Evolutionary conservation across 2,329 filamentous ascomycete genomes (phyloP).

Genomic region (Fusarium sp.): DNA sequence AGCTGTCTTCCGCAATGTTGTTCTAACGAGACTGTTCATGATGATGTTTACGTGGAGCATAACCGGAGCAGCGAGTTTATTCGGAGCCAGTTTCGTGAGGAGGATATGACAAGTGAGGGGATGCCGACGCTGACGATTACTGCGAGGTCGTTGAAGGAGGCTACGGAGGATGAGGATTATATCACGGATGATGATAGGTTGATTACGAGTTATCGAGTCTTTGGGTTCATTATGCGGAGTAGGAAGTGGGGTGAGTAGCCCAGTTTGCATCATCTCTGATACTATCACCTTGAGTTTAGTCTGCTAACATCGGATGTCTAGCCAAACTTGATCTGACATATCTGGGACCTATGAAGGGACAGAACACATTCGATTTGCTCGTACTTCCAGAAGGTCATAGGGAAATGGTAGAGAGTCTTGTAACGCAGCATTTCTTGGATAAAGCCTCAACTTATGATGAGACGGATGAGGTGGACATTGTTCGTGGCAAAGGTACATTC

Average conservation of each 20-base stretch:
- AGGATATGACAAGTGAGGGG: background rate
- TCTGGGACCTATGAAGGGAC: background rate
- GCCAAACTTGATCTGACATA: background rate
- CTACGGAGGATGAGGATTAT: background rate
- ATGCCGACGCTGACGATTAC: background rate
- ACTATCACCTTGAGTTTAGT: too few relatives aligned
- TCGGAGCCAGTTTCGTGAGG: background rate
- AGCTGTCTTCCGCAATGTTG: background rate
- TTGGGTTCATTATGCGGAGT: background rate
- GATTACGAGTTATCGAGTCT: background rate
- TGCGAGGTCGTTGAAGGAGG: background rate
- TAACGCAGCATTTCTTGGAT: background rate
- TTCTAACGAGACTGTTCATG: background rate
- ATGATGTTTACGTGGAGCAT: background rate
- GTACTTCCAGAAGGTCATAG: accelerated
- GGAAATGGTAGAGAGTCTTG: background rate
- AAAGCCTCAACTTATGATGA: background rate
- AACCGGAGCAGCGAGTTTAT: background rate
- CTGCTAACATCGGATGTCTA: accelerated
- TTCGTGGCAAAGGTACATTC: background rate
- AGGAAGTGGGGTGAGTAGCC: background rate
- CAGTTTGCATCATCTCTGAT: too few relatives aligned
- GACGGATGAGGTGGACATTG: background rate
- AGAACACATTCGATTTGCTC: background rate
- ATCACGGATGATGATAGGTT: background rate